Percentiles rank a stretch among this genome's conserved stretches.
Evolutionary conservation across 2,329 filamentous ascomycete species (phyloP).

Genomic region (Beauveria rudraprayagi): DNA sequence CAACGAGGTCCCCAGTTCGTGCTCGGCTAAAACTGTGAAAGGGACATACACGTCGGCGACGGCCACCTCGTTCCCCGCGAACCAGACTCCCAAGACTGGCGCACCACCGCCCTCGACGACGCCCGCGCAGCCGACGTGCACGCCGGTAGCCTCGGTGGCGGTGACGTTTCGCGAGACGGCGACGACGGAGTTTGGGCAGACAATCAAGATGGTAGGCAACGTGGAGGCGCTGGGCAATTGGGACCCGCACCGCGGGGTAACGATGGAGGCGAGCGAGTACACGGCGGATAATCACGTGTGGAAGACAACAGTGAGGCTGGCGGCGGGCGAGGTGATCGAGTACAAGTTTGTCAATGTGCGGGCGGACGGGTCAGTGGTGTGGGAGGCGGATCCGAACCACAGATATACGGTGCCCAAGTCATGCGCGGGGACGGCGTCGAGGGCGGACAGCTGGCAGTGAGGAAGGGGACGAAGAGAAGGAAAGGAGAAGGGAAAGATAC

Average conservation of each 20-base stretch:
- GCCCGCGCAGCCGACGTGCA: slow-evolving; percentile 22
- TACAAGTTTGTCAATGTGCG: slow-evolving; percentile 63
- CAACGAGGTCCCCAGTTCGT: slow-evolving; percentile 40
- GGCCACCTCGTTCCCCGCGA: slow-evolving; percentile 39
- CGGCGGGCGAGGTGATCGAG: slow-evolving; percentile 46
- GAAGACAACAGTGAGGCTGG: slow-evolving; percentile 47
- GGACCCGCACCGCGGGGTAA: slow-evolving; percentile 45
- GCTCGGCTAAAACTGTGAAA: slow-evolving; percentile 35
- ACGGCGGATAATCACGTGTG: slow-evolving; percentile 53
- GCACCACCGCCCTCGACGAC: slow-evolving; percentile 16
- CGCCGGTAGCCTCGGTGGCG: slow-evolving; percentile 37
- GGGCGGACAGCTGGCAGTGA: slow-evolving; percentile 25
- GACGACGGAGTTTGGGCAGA: slow-evolving; percentile 52
- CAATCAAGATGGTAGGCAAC: slow-evolving; percentile 57
- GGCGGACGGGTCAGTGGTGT: slow-evolving; percentile 45
- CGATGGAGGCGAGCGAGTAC: slow-evolving; percentile 52
- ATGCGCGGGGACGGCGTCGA: slow-evolving; percentile 21
- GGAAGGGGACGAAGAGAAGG: not conserved
- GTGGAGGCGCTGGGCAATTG: slow-evolving; percentile 53
- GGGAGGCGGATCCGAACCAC: slow-evolving; percentile 56
- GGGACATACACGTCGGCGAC: slow-evolving; percentile 46
- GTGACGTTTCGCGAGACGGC: slow-evolving; percentile 56
- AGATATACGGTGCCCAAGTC: slow-evolving; percentile 24
- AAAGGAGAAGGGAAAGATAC: not conserved
- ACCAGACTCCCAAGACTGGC: slow-evolving; percentile 35